Evolutionary conservation across 768 basidiomycete species (phyloP).

Genomic region (Macrolepiota dolichaula): DNA sequence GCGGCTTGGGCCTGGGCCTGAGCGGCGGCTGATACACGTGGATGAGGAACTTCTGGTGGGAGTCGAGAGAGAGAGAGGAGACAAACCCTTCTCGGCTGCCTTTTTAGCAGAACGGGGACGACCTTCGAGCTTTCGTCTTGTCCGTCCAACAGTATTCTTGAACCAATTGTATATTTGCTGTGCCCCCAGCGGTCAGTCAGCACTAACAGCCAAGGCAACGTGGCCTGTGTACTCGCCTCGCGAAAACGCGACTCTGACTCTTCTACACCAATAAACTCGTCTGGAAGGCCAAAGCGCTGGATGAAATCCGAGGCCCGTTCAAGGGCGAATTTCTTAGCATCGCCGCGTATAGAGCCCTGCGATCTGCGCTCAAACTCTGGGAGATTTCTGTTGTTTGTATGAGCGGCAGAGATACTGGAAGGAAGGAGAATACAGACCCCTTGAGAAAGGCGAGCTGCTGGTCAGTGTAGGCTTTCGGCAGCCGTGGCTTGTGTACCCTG

Average conservation of each 20-base stretch:
- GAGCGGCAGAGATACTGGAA: not conserved
- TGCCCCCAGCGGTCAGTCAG: constrained; percentile 3
- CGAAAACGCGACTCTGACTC: constrained; percentile 60
- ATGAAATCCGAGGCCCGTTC: constrained; percentile 63
- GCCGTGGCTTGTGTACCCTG: constrained; percentile 62
- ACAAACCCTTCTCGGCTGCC: constrained; percentile 45
- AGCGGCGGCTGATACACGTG: constrained; percentile 11
- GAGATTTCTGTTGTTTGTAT: constrained; percentile 33
- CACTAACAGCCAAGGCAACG: constrained; percentile 12
- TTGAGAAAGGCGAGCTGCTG: constrained; percentile 59
- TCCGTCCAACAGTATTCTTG: constrained; percentile 66
- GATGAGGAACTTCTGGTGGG: not conserved
- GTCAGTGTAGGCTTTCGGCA: constrained; percentile 63
- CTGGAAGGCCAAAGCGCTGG: constrained; percentile 52
- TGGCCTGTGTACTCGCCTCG: constrained; percentile 38
- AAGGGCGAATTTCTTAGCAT: constrained; percentile 67
- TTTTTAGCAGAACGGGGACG: constrained; percentile 51
- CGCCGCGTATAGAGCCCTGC: constrained; percentile 57
- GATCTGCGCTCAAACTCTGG: constrained; percentile 58
- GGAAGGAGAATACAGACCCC: constrained; percentile 28
- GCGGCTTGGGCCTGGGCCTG: not conserved
- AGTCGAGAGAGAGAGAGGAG: not conserved
- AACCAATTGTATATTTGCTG: constrained; percentile 77
- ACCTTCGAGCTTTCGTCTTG: constrained; percentile 54
- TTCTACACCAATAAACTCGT: constrained; percentile 49